phyloP scores from a whole-genome alignment of 2,329 filamentous ascomycete genomes.

The Colletotrichum zoysiae region DNA sequence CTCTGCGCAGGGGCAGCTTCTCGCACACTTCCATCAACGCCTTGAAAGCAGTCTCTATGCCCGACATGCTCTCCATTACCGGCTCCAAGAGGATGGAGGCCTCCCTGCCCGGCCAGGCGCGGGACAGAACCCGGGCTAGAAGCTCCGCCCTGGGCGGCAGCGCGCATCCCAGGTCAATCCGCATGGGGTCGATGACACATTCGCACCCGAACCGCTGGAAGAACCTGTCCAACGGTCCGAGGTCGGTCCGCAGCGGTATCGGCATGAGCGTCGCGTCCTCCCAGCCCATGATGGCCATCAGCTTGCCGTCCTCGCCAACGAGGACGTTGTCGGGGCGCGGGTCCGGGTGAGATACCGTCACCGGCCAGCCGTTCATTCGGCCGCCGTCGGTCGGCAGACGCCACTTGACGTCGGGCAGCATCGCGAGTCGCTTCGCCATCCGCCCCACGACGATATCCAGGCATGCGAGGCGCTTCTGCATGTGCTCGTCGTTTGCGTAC shows the following conservation, averaged over 20 bases:
- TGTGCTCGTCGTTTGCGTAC: neutral
- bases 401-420: slow-evolving; percentile 7
- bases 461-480: neutral
- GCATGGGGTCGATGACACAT: slow-evolving; percentile 10
- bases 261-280: slow-evolving; percentile 36
- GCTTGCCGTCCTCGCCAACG: slow-evolving; percentile 2
- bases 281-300: slow-evolving; percentile 38
- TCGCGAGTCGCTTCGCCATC: neutral
- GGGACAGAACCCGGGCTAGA: neutral
- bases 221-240: slow-evolving; percentile 7
- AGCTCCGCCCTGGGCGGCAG: slow-evolving; percentile 1
- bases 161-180: neutral
- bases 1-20: neutral
- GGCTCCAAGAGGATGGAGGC: slow-evolving; percentile 2
- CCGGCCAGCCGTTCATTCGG: slow-evolving; percentile 18
- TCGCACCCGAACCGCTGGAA: slow-evolving; percentile 1
- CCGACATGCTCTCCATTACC: neutral
- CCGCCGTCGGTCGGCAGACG: neutral
- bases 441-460: neutral
- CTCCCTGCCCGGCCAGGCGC: neutral
- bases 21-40: neutral
- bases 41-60: neutral
- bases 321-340: slow-evolving; percentile 34
- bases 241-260: slow-evolving; percentile 9
- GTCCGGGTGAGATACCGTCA: slow-evolving; percentile 31